Conservation (phyloP, 2,329 filamentous ascomycete genomes). For the Sporothrix dimorphospora region DNA sequence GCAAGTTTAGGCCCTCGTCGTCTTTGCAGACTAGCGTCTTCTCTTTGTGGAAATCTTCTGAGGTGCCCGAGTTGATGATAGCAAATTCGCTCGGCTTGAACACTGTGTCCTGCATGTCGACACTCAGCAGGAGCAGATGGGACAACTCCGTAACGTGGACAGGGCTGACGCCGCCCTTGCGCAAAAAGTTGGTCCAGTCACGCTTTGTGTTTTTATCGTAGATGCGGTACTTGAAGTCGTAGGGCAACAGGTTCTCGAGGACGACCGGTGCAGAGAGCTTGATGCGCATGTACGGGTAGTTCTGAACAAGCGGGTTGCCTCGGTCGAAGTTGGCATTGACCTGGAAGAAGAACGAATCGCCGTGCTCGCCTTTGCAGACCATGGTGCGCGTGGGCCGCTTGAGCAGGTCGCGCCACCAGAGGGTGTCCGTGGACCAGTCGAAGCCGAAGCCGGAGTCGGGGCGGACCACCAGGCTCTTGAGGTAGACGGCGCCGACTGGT, state of each 20-base stretch:
- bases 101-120: constrained; percentile 94
- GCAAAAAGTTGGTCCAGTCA: constrained; percentile 97
- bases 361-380: constrained; percentile 83
- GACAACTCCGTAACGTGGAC: constrained; percentile 97
- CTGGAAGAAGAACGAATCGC: constrained; percentile 95
- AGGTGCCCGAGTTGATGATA: constrained; percentile 88
- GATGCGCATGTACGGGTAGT: constrained; percentile 93
- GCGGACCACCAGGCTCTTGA: constrained; percentile 84
- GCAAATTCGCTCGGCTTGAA: constrained; percentile 96
- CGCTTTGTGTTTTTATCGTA: constrained; percentile 99
- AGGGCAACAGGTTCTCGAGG: constrained; percentile 90
- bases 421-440: constrained; percentile 84
- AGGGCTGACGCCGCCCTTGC: constrained; percentile 94
- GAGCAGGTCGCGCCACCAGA: constrained; percentile 92
- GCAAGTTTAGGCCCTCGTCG: constrained; percentile 74
- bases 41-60: constrained; percentile 88
- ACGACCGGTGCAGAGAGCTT: constrained; percentile 91
- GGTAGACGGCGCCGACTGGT: constrained; percentile 87
- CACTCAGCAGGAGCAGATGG: constrained; percentile 85
- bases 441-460: constrained; percentile 97
- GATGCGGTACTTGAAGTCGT: constrained; percentile 98
- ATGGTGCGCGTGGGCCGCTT: constrained; percentile 83
- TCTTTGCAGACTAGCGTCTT: constrained; percentile 80
- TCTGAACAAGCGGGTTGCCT: constrained; percentile 76
- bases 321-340: constrained; percentile 84